A percentile compares a stretch with the other conserved stretches of the same genome.
Conservation (phyloP, 2,329 filamentous ascomycete species). For the Penicillium sp. region DNA sequence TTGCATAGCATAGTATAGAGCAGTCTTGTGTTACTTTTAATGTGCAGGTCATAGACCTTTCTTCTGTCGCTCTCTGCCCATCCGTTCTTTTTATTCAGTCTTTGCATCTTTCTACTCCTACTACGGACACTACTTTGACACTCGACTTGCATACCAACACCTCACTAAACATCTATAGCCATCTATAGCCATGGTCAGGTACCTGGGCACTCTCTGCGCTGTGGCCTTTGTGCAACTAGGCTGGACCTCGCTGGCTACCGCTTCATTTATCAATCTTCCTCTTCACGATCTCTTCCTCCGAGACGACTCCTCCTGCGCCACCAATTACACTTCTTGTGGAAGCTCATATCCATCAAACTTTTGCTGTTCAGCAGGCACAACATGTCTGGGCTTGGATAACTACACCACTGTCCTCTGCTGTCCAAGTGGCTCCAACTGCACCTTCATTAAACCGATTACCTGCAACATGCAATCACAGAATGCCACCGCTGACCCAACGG, state of each 20-base stretch:
- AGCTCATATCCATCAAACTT: constrained; percentile 39
- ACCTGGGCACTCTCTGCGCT: constrained; percentile 5
- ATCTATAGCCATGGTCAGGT: constrained; percentile 12
- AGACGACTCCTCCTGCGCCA: constrained; percentile 27
- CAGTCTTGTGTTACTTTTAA: background rate
- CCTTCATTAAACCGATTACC: constrained; percentile 38
- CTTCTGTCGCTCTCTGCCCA: background rate
- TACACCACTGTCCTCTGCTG: constrained; percentile 45
- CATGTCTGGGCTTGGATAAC: constrained; percentile 41
- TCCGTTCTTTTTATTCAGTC: background rate
- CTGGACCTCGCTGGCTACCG: constrained; percentile 15
- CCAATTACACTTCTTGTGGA: constrained; percentile 33
- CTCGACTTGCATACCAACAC: background rate
- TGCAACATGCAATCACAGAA: constrained; percentile 44
- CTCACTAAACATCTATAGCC: background rate
- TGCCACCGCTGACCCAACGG: constrained; percentile 32
- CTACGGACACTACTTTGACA: background rate
- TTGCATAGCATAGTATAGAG: constrained; percentile 17
- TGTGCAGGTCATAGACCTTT: constrained; percentile 1
- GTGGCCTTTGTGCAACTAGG: constrained; percentile 9
- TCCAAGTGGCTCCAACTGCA: constrained; percentile 39
- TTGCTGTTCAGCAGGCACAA: constrained; percentile 39
- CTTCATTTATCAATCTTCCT: constrained; percentile 20
- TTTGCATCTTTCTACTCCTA: background rate
- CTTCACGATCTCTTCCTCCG: constrained; percentile 21